Evolutionary conservation across 2,329 filamentous ascomycete genomes (phyloP).

Genomic region (Aspergillus brunneoviolaceus): DNA sequence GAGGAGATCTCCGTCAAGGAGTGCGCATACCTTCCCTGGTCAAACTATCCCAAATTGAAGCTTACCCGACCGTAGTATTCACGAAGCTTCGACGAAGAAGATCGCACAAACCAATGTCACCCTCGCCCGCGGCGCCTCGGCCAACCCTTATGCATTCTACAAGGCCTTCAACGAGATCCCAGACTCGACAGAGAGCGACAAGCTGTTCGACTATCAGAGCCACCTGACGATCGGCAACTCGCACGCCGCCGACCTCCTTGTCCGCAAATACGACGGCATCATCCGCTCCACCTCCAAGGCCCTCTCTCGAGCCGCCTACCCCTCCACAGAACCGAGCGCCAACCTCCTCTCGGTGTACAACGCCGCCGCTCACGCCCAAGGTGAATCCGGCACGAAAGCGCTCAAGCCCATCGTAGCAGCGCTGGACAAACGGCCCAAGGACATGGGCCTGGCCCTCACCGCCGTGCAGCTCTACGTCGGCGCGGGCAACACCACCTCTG

Average conservation of each 20-base stretch:
- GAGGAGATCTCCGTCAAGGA: slow-evolving; percentile 52
- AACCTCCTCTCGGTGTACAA: slow-evolving; percentile 64
- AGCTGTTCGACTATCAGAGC: slow-evolving; percentile 60
- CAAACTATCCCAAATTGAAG: background rate
- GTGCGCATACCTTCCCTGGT: slow-evolving; percentile 34
- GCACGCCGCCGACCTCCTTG: slow-evolving; percentile 57
- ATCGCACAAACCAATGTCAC: slow-evolving; percentile 62
- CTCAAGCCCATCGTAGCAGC: slow-evolving; percentile 69
- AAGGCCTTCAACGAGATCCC: slow-evolving; percentile 56
- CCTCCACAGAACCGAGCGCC: slow-evolving; percentile 51
- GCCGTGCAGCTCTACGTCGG: slow-evolving; percentile 78
- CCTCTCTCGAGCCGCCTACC: slow-evolving; percentile 48
- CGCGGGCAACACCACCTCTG: slow-evolving; percentile 68
- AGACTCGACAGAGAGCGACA: slow-evolving; percentile 49
- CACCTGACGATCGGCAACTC: slow-evolving; percentile 55
- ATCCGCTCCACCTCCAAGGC: slow-evolving; percentile 54
- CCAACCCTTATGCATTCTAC: slow-evolving; percentile 60
- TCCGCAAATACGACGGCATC: slow-evolving; percentile 61
- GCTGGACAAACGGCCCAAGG: slow-evolving; percentile 71
- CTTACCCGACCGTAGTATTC: slow-evolving; percentile 44
- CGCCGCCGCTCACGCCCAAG: slow-evolving; percentile 68
- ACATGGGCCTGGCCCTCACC: slow-evolving; percentile 77
- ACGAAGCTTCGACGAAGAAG: slow-evolving; percentile 58
- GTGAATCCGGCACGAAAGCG: slow-evolving; percentile 63
- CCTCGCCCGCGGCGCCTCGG: slow-evolving; percentile 45